Evolutionary conservation across 352 stramenopile species (phyloP).

Genomic region (Phytopythium mirpurense): DNA sequence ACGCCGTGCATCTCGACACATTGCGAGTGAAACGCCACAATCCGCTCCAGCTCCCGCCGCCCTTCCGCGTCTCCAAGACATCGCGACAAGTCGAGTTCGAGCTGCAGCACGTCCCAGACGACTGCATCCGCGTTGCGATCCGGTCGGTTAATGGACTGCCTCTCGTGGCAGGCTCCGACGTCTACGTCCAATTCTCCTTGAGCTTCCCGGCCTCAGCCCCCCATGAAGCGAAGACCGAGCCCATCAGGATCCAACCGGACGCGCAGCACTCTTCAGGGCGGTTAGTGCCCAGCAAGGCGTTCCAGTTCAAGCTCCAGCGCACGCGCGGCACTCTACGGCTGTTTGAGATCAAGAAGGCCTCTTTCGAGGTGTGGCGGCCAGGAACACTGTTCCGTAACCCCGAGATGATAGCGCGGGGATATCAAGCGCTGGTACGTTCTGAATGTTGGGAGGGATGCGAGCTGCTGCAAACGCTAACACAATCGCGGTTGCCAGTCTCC

Average conservation of each 20-base stretch:
- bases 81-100: slow-evolving; percentile 41
- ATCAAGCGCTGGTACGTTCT: slow-evolving; percentile 73
- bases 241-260: slow-evolving; percentile 25
- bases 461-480: too few relatives aligned
- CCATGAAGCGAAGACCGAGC: slow-evolving; percentile 53
- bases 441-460: too few relatives aligned
- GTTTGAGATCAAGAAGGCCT: slow-evolving; percentile 78
- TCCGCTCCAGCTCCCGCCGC: slow-evolving; percentile 40
- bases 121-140: slow-evolving; percentile 50
- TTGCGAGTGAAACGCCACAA: slow-evolving; percentile 47
- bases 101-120: slow-evolving; percentile 30
- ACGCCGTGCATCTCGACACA: slow-evolving; percentile 39
- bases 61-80: slow-evolving; percentile 32
- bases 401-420: slow-evolving; percentile 57
- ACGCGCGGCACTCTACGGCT: slow-evolving; percentile 61
- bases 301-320: slow-evolving; percentile 48
- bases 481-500: slow-evolving; percentile 24
- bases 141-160: slow-evolving; percentile 37
- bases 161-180: slow-evolving; percentile 33
- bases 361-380: slow-evolving; percentile 72
- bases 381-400: slow-evolving; percentile 58
- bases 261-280: slow-evolving; percentile 22
- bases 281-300: slow-evolving; percentile 20
- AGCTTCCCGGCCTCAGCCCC: slow-evolving; percentile 53
- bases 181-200: slow-evolving; percentile 74